A percentile compares a stretch with the other conserved stretches of the same genome.
Evolutionary conservation across 1,284 basidiomycete species (phyloP).

Genomic region (Salmacisia buchloeana): DNA sequence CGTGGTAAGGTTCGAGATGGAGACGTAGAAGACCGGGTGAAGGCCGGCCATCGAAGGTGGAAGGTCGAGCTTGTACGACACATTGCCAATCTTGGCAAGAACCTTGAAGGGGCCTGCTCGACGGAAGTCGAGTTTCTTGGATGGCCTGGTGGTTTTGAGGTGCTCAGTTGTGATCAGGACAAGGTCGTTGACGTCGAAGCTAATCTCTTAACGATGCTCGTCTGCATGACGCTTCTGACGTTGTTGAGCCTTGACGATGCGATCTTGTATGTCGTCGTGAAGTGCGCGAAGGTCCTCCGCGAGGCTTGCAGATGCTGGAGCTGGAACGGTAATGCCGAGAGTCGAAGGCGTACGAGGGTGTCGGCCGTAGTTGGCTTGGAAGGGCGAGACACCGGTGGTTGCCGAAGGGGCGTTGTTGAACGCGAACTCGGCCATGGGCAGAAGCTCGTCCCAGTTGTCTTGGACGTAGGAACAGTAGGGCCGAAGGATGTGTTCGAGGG

Average conservation of each 20-base stretch:
- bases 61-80: no score
- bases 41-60: no score
- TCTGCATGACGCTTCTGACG: not conserved
- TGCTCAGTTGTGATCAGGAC: no score
- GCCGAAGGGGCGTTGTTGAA: slow-evolving; percentile 56
- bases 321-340: slow-evolving; percentile 8
- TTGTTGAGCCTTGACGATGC: not conserved
- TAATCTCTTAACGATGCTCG: not conserved
- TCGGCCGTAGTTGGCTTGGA: slow-evolving; percentile 53
- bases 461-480: slow-evolving; percentile 53
- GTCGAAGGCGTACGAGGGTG: slow-evolving; percentile 38
- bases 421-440: slow-evolving; percentile 55
- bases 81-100: no score
- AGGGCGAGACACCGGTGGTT: slow-evolving; percentile 51
- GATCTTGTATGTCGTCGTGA: not conserved
- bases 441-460: slow-evolving; percentile 54
- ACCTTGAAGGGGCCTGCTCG: no score
- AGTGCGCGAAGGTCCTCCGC: not conserved
- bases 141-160: no score
- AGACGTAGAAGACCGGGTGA: no score
- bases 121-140: no score
- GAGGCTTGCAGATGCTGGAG: not conserved
- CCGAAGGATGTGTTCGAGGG: slow-evolving; percentile 51
- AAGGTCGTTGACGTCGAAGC: not conserved
- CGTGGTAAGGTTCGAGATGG: no score